Conservation (phyloP, 306 rosid genomes). For the Prunus dulcis region DNA sequence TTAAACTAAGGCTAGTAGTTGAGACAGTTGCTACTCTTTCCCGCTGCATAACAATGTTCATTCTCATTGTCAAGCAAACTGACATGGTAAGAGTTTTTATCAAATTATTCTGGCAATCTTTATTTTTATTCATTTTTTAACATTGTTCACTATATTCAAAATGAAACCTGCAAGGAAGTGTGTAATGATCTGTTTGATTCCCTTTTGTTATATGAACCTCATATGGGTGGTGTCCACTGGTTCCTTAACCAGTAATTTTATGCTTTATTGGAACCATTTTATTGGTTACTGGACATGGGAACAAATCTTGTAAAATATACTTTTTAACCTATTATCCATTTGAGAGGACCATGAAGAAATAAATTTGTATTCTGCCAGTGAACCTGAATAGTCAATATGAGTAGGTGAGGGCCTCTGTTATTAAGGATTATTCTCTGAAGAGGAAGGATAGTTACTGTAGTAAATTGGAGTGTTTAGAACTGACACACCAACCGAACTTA, state of each 20-base stretch:
- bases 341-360: background rate
- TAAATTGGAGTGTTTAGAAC: background rate
- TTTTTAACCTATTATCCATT: background rate
- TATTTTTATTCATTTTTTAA: slow-evolving; percentile 14
- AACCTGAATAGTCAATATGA: background rate
- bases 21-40: slow-evolving; percentile 80
- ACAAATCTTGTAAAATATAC: background rate
- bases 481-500: background rate
- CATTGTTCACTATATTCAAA: background rate
- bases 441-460: background rate
- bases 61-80: slow-evolving; percentile 57
- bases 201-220: background rate
- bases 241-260: background rate
- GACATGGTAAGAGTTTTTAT: slow-evolving; percentile 53
- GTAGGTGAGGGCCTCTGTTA: background rate
- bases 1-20: slow-evolving; percentile 65
- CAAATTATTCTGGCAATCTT: slow-evolving; percentile 12
- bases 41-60: slow-evolving; percentile 75
- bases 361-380: background rate
- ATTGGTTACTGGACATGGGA: background rate
- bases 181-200: background rate
- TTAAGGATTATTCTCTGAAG: background rate
- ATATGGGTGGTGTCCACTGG: background rate
- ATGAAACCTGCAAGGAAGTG: background rate
- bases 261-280: background rate